Evolutionary conservation across 495 filamentous ascomycete species (phyloP), one percentile per base, ranked within the genome.

Genomic region (Chaetomium fimeti): DNA sequence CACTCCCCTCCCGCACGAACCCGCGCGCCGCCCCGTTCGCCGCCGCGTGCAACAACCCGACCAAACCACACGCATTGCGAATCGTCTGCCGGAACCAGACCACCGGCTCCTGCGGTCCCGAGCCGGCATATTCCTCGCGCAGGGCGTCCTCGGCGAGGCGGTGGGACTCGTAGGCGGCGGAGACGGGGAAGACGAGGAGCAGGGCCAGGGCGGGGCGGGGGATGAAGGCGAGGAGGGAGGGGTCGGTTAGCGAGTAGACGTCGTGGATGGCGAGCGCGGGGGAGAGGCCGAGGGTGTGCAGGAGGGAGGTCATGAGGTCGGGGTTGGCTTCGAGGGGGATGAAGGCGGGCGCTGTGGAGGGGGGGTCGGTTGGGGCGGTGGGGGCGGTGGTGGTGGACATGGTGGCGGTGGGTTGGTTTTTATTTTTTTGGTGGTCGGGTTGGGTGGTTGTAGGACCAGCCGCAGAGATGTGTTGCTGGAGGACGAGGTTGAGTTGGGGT

Each of bases 11-110:
- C 70, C 71, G 62, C 49, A 88, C 80, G 48, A 83, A 81, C 15
- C 71, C 72, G 52, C 70, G 54, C 5, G 45, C 45, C n/a, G 78
- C 79, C 1, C 79, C 80, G 74, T 94, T 94, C 18, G 78, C 70
- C 5, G 89, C 79, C 38, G 85, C 84, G 74, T 95, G 91, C n/a
- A 94, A 71, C 38, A 94, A 77, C 0, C 87, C 91, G 71, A 93
- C 91, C 51, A 89, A 77, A 0, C 91, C 91, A 75, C 91, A 96
- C 6, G 91, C 88, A 71, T 95, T 87, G 43, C 86, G 83, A 69
- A 96, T 95, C 0, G 91, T 96, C 69, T 96, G 91, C 63, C 85
- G 85, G 78, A 91, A 94, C 91, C 91, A 95, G 38, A 90, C 79
- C 3, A 90, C 87, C 0, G 87, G 88, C 67, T 84, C 78, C 7